phyloP scores from a whole-genome alignment of 2,329 filamentous ascomycete genomes.

The Fusarium xylarioides region DNA sequence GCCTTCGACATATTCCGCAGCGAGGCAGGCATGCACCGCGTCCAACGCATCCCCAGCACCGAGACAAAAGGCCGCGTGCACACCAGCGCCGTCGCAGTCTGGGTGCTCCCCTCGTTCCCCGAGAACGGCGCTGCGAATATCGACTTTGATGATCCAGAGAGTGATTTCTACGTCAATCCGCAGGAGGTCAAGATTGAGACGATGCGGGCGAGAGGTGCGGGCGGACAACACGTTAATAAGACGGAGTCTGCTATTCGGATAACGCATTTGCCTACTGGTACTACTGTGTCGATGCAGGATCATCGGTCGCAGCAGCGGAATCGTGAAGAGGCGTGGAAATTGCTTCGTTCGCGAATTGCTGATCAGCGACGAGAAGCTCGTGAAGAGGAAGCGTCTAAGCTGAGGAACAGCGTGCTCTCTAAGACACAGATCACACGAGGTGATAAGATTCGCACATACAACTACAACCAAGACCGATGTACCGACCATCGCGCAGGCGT shows the following conservation, averaged over 20 bases:
- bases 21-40: slow-evolving; percentile 93
- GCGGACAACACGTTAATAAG: slow-evolving; percentile 98
- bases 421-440: slow-evolving; percentile 85
- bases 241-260: slow-evolving; percentile 95
- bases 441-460: slow-evolving; percentile 95
- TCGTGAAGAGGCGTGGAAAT: slow-evolving; percentile 83
- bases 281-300: slow-evolving; percentile 91
- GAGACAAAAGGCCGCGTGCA: slow-evolving; percentile 92
- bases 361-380: slow-evolving; percentile 81
- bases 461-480: slow-evolving; percentile 77
- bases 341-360: slow-evolving; percentile 84
- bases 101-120: slow-evolving; percentile 88
- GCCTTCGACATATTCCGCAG: slow-evolving; percentile 84
- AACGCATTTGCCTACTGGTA: slow-evolving; percentile 89
- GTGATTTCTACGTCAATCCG: slow-evolving; percentile 89
- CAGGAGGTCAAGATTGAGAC: slow-evolving; percentile 85
- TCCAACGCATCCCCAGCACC: slow-evolving; percentile 91
- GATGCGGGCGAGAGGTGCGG: slow-evolving; percentile 91
- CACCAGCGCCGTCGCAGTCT: slow-evolving; percentile 90
- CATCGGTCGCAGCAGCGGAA: slow-evolving; percentile 90
- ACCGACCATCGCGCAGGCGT: slow-evolving; percentile 87
- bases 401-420: slow-evolving; percentile 82
- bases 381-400: slow-evolving; percentile 78
- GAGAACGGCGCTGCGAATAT: slow-evolving; percentile 58
- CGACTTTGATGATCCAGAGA: slow-evolving; percentile 83